phyloP scores from a whole-genome alignment of 352 stramenopile species.

The Globisporangium perplexum region DNA sequence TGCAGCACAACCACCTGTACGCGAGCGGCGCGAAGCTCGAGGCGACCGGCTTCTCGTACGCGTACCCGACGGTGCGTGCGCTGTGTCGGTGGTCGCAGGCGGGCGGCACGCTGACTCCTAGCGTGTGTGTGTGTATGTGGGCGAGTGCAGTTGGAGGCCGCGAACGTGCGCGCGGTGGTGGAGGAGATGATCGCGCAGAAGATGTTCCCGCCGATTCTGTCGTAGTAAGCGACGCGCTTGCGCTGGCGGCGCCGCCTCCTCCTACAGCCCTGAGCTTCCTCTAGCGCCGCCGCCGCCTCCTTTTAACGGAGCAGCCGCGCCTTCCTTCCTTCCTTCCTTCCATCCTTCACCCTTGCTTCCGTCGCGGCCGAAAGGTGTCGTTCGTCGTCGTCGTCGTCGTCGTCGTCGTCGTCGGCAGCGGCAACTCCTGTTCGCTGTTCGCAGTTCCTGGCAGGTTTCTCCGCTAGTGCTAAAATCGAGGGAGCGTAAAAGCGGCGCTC shows the following conservation, averaged over 20 bases:
- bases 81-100: no score
- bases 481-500: background rate
- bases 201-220: constrained; percentile 76
- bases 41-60: constrained; percentile 67
- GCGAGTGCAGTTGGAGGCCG: constrained; percentile 36
- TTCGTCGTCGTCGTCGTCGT: background rate
- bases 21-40: constrained; percentile 75
- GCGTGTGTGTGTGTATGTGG: background rate
- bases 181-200: constrained; percentile 74
- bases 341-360: no score
- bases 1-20: constrained; percentile 83
- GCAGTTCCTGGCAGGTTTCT: background rate
- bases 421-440: no score
- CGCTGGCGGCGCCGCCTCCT: no score
- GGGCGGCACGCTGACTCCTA: background rate
- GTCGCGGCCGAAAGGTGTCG: no score
- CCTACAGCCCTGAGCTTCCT: no score
- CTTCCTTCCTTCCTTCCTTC: no score
- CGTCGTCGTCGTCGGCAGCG: no score
- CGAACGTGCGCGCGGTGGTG: constrained; percentile 52
- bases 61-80: constrained; percentile 48
- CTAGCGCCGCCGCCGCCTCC: no score
- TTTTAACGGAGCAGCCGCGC: no score
- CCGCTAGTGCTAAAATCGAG: background rate
- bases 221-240: no score